Percentiles rank a stretch among this genome's conserved stretches.
phyloP scores from a whole-genome alignment of 129 eudicot genomes.

The Pulicaria dysenterica region DNA sequence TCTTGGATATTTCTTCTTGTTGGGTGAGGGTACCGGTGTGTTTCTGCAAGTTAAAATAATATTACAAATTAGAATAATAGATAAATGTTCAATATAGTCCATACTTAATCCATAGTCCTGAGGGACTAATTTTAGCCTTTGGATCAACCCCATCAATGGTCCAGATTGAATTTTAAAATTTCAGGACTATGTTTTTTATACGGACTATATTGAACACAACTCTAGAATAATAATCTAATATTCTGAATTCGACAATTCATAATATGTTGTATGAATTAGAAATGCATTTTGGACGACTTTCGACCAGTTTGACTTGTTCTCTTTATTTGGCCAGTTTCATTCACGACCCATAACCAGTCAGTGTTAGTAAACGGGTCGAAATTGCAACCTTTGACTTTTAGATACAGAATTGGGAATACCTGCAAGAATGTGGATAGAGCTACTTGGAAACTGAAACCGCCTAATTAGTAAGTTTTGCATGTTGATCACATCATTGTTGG shows the following conservation, averaged over 20 bases:
- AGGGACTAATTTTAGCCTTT: no score
- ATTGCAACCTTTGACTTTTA: neutral
- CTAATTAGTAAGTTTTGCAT: constrained; percentile 51
- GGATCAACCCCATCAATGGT: no score
- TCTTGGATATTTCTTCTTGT: constrained; percentile 69
- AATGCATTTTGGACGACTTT: neutral
- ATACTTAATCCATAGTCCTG: no score
- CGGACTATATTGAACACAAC: no score
- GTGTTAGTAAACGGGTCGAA: neutral
- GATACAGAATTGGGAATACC: constrained; percentile 40
- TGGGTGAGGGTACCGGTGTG: constrained; percentile 44
- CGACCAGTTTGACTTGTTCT: constrained; percentile 2
- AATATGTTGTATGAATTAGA: neutral
- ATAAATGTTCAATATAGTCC: no score
- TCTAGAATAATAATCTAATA: neutral
- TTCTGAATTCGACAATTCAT: no score
- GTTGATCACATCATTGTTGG: constrained; percentile 49
- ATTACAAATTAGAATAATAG: neutral
- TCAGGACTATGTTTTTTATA: no score
- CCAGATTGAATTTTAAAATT: no score
- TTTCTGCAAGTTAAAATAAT: constrained; percentile 43
- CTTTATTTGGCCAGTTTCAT: neutral
- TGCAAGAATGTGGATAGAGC: constrained; percentile 53
- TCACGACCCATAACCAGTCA: no score
- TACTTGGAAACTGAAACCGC: constrained; percentile 46